Conservation (phyloP, 1,139 yeast genomes). For the Zygoascus meyerae region DNA sequence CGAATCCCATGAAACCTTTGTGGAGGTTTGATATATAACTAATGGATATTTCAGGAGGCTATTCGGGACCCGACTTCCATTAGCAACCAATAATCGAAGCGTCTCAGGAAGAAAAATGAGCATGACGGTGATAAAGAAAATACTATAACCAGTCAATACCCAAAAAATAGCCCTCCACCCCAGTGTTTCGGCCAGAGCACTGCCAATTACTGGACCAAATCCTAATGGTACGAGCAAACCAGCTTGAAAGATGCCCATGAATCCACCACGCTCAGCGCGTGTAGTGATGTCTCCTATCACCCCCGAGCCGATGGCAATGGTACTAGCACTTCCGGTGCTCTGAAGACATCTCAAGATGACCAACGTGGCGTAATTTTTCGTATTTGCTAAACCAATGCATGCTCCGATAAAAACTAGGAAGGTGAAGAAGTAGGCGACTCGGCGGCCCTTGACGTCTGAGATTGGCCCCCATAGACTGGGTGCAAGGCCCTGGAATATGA, state of each 20-base stretch:
- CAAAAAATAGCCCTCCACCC: slow-evolving; percentile 74
- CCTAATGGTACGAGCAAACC: slow-evolving; percentile 61
- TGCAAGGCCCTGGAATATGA: slow-evolving; percentile 57
- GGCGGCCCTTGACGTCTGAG: slow-evolving; percentile 59
- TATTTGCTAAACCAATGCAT: slow-evolving; percentile 53
- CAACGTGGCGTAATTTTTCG: slow-evolving; percentile 45
- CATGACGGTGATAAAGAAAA: slow-evolving; percentile 34
- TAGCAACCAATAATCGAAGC: slow-evolving; percentile 40
- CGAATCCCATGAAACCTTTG: neutral
- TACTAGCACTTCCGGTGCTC: slow-evolving; percentile 64
- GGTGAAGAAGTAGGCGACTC: slow-evolving; percentile 53
- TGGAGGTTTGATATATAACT: slow-evolving; percentile 4
- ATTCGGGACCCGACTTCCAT: neutral
- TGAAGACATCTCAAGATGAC: slow-evolving; percentile 55
- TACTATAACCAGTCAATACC: slow-evolving; percentile 57
- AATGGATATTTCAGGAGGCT: slow-evolving; percentile 5
- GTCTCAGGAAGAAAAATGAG: slow-evolving; percentile 58
- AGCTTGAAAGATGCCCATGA: slow-evolving; percentile 53
- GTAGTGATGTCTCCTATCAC: slow-evolving; percentile 60
- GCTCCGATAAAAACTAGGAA: slow-evolving; percentile 48
- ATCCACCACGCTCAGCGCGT: slow-evolving; percentile 54
- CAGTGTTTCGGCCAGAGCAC: slow-evolving; percentile 50
- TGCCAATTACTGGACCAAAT: slow-evolving; percentile 69
- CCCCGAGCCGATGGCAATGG: slow-evolving; percentile 60
- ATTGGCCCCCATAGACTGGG: slow-evolving; percentile 55